Percentiles rank a stretch among this genome's conserved stretches.
These are phyloP conservation scores for Obba rivulosa DNA, from an alignment of 768 basidiomycete genomes.

Conservation along the genomic window DNA sequence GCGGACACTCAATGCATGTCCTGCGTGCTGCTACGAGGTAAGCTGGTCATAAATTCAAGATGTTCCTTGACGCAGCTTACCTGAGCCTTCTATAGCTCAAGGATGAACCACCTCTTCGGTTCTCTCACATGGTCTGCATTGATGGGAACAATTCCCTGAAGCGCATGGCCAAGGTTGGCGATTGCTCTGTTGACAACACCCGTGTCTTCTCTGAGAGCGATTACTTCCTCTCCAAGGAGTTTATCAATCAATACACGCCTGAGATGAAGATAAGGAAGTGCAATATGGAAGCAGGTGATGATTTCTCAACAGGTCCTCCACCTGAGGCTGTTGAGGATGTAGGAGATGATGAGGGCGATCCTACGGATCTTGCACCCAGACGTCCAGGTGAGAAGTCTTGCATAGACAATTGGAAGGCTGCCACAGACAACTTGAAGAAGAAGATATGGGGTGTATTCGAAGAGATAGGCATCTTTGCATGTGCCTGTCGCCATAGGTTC, in stretches of 20 bases:
- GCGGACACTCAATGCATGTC: constrained; percentile 30
- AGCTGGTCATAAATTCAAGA: background rate
- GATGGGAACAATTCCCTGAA: constrained; percentile 18
- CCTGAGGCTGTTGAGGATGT: no score
- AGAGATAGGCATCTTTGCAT: constrained; percentile 33
- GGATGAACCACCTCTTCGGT: constrained; percentile 20
- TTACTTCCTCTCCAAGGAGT: constrained; percentile 20
- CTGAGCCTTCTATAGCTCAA: constrained; percentile 15
- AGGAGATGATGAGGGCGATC: constrained; percentile 7
- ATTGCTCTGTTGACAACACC: constrained; percentile 14
- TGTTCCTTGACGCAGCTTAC: no score
- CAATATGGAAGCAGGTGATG: background rate
- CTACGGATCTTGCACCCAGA: constrained; percentile 12
- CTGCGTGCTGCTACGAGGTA: constrained; percentile 32
- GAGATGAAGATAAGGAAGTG: constrained; percentile 20
- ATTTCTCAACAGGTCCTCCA: background rate
- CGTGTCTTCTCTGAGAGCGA: constrained; percentile 16
- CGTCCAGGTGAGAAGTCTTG: constrained; percentile 11
- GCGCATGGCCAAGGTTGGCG: constrained; percentile 19
- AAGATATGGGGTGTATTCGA: constrained; percentile 29
- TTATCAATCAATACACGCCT: constrained; percentile 25
- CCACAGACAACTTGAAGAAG: constrained; percentile 22
- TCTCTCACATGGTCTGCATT: constrained; percentile 4
- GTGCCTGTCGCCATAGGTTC: constrained; percentile 12
- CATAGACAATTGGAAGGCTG: constrained; percentile 29